Evolutionary conservation across 2,329 filamentous ascomycete species (phyloP), one percentile per base, ranked within the genome.

Genomic region (Arthroderma uncinatum): DNA sequence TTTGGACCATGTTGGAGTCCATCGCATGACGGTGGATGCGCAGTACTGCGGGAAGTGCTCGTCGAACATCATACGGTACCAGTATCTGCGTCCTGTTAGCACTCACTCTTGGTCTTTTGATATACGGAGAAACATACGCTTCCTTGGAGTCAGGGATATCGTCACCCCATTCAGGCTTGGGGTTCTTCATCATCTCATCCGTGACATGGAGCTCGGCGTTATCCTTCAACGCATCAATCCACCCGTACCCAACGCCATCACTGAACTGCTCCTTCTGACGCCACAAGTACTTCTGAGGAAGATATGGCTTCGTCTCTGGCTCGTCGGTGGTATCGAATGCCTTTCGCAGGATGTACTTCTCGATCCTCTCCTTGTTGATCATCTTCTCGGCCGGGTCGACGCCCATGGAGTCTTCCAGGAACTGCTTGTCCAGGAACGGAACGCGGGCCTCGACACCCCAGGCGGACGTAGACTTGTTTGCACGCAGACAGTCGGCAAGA

Each of bases 191-290:
- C 84, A 94, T 91, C 79, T 97, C 92, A 69, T 98, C 92, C 16
- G 88, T 95, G 57, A 98, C 86, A 58, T 93, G 83, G 62, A 84
- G 73, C 75, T 94, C 90, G 34, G 93, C 93, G 68, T 86, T 88
- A 74, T 97, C 93, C 81, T 96, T 97, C 67, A 98, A 83, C 5
- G 85, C 87, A 69, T 98, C 93, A 70, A 98, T 98, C 93, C 93
- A 98, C 62, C 93, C 91, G 77, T 98, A 98, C 58, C 93, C 93
- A 58, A 98, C 93, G 71, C 93, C 94, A 68, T 98, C 94, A 59
- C 87, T 94, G 79, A 98, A 98, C 77, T 98, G 93, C 78, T 98
- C 93, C 83, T 98, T 98, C 76, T 98, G 94, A 70, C 94, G 82
- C 87, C 89, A 98, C 57, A 98, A 84, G 65, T 98, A 98, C 71